Conservation (phyloP, 257 asterid genomes). For the Eucommia ulmoides region DNA sequence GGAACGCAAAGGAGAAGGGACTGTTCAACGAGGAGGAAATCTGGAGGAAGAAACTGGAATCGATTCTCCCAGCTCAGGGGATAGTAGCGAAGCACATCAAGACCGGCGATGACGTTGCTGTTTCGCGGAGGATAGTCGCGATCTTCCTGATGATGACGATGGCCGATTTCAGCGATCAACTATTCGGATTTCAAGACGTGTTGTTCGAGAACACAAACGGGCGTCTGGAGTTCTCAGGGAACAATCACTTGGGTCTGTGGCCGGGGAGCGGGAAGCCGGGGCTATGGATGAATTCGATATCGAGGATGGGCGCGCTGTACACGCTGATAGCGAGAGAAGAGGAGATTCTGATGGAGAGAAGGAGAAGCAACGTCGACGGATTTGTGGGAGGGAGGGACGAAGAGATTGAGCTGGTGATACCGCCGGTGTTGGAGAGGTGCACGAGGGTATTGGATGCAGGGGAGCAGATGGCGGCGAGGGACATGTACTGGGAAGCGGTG, state of each 20-base stretch:
- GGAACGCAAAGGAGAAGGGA: conserved; percentile 20
- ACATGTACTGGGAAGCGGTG: conserved; percentile 84
- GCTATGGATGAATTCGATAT: conserved; percentile 50
- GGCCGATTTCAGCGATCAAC: conserved; percentile 81
- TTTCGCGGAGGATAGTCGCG: conserved; percentile 62
- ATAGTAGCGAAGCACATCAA: conserved; percentile 54
- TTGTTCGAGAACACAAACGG: conserved; percentile 59
- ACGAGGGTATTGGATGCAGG: conserved; percentile 25
- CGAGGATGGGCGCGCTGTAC: conserved; percentile 73
- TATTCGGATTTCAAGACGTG: conserved; percentile 57
- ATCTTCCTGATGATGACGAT: conserved; percentile 63
- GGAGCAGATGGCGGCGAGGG: conserved; percentile 52
- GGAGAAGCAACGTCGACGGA: conserved; percentile 1
- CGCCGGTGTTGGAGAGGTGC: conserved; percentile 55
- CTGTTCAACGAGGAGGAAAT: conserved; percentile 13
- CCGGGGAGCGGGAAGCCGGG: conserved; percentile 90
- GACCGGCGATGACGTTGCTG: conserved; percentile 55
- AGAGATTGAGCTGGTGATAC: conserved; percentile 55
- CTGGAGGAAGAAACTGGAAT: conserved; percentile 62
- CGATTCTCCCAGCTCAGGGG: conserved; percentile 53
- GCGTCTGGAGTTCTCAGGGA: conserved; percentile 52
- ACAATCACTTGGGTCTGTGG: conserved; percentile 40
- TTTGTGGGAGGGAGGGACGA: conserved; percentile 24
- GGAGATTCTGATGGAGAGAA: conserved; percentile 20
- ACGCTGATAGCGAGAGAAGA: conserved; percentile 48